A percentile compares a stretch with the other conserved stretches of the same genome.
Conservation (phyloP, 139 green algal genomes). For the Chlamydomonas sp. region DNA sequence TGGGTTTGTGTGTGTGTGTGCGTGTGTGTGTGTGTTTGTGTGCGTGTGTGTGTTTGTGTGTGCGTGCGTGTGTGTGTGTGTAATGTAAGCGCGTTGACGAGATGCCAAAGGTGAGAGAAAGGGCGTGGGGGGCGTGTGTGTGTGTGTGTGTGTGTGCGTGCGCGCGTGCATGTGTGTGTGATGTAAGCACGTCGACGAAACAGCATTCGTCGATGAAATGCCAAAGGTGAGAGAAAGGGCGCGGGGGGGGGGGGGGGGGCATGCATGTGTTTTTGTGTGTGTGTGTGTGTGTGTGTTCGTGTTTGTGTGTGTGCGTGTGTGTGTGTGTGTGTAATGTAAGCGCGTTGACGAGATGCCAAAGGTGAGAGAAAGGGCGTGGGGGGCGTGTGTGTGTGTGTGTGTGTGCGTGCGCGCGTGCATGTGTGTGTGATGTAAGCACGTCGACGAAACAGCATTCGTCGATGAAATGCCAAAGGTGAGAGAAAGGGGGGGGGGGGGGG, state of each 20-base stretch:
- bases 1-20: not conserved
- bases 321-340: too few species aligned
- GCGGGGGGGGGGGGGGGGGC: too few species aligned
- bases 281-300: too few species aligned
- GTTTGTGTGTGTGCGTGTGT: too few species aligned
- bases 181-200: not conserved
- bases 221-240: not conserved
- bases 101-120: not conserved
- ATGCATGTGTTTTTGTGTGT: too few species aligned
- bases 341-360: too few species aligned
- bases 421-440: too few species aligned
- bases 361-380: too few species aligned
- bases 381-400: conserved; percentile 1
- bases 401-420: not conserved
- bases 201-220: not conserved
- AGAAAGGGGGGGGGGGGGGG: not conserved
- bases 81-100: too few species aligned
- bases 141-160: not conserved
- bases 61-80: not conserved
- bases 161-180: not conserved
- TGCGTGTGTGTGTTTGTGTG: not conserved
- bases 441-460: not conserved
- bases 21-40: not conserved
- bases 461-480: not conserved
- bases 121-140: too few species aligned